Percentiles rank a stretch among this genome's conserved stretches.
Evolutionary conservation across 2,329 filamentous ascomycete species (phyloP).

Genomic region (Ophiobolus disseminans): DNA sequence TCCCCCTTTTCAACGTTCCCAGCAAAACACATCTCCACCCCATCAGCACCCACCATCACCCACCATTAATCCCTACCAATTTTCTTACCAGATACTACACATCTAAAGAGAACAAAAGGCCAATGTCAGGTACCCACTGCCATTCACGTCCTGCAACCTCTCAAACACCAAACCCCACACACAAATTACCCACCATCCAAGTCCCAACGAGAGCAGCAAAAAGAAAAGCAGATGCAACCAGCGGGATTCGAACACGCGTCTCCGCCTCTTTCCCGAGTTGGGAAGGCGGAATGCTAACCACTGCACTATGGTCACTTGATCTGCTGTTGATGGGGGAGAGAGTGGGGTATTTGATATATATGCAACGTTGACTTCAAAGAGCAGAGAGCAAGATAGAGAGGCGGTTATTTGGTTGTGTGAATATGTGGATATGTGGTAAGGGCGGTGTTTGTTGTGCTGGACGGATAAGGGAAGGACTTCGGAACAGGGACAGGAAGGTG

Average conservation of each 20-base stretch:
- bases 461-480: not conserved
- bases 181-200: not conserved
- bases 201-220: conserved; percentile 5
- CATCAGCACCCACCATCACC: conserved; percentile 2
- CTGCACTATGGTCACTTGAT: conserved; percentile 43
- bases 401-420: too few species aligned
- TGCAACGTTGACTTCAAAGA: not conserved
- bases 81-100: too few species aligned
- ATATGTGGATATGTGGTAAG: too few species aligned
- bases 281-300: conserved; percentile 52
- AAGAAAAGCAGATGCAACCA: conserved; percentile 18
- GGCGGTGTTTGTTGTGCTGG: not conserved
- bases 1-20: too few species aligned
- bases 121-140: too few species aligned
- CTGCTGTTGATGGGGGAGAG: conserved; percentile 1
- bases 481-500: conserved; percentile 12
- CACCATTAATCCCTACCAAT: too few species aligned
- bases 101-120: too few species aligned
- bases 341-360: not conserved
- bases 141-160: too few species aligned
- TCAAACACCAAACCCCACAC: not conserved
- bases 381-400: too few species aligned
- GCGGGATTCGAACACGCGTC: conserved; percentile 41
- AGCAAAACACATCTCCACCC: conserved; percentile 4
- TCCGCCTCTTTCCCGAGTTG: conserved; percentile 34